phyloP scores from a whole-genome alignment of 257 asterid genomes.

The Lantana camara region DNA sequence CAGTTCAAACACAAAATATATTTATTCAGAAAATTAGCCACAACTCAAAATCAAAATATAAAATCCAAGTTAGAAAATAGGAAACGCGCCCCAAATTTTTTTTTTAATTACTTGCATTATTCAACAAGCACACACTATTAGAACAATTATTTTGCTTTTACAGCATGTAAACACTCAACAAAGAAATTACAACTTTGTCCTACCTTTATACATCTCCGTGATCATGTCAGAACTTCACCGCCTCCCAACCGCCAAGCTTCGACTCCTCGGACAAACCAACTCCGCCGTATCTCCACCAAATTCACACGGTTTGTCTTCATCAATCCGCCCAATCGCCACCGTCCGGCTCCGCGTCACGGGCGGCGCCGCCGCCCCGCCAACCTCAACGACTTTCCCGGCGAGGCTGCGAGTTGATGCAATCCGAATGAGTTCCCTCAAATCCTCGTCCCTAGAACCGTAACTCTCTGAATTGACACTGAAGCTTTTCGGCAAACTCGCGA shows the following conservation, averaged over 20 bases:
- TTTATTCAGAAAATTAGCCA: too few species aligned
- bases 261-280: constrained; percentile 40
- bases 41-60: too few species aligned
- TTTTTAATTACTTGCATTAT: too few species aligned
- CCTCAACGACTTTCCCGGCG: constrained; percentile 24
- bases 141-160: too few species aligned
- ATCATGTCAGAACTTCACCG: too few species aligned
- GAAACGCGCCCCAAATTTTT: too few species aligned
- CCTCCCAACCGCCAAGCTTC: constrained; percentile 26
- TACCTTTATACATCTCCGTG: too few species aligned
- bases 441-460: constrained; percentile 35
- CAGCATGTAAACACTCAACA: neutral
- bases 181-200: too few species aligned
- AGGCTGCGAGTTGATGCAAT: constrained; percentile 42
- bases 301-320: constrained; percentile 58
- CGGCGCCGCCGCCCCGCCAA: constrained; percentile 19
- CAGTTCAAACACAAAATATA: too few species aligned
- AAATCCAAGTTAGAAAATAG: too few species aligned
- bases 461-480: constrained; percentile 36
- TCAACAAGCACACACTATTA: too few species aligned
- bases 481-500: constrained; percentile 34
- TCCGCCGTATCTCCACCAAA: constrained; percentile 33
- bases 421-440: constrained; percentile 47
- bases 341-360: constrained; percentile 39
- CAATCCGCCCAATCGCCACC: constrained; percentile 56